Conservation (phyloP, 148 eudicot species). For the Drosera capensis region DNA sequence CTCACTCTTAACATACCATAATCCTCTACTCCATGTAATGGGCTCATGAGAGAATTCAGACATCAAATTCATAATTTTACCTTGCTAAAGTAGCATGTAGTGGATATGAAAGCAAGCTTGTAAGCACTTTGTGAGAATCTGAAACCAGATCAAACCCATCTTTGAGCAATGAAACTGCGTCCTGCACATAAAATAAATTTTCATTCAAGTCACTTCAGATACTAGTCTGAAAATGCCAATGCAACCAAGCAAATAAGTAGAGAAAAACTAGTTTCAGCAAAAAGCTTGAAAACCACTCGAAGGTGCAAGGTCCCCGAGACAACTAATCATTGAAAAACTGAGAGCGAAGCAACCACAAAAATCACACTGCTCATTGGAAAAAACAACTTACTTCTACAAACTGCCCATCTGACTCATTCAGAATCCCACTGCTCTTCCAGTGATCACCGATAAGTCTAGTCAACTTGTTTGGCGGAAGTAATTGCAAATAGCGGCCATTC, state of each 20-base stretch:
- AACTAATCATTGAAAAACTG: too few relatives aligned
- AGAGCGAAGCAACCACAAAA: too few relatives aligned
- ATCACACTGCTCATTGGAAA: too few relatives aligned
- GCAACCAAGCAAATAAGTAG: too few relatives aligned
- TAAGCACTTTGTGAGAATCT: constrained; percentile 58
- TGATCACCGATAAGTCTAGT: constrained; percentile 49
- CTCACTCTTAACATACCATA: too few relatives aligned
- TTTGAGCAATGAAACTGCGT: constrained; percentile 59
- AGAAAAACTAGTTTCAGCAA: too few relatives aligned
- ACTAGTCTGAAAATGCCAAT: too few relatives aligned
- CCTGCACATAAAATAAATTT: constrained; percentile 35
- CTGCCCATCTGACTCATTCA: constrained; percentile 46
- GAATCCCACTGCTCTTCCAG: constrained; percentile 65
- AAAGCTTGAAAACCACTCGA: too few relatives aligned
- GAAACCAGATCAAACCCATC: constrained; percentile 72
- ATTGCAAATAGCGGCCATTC: constrained; percentile 89
- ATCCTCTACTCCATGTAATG: too few relatives aligned
- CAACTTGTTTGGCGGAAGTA: constrained; percentile 61
- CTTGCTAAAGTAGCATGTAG: constrained; percentile 55
- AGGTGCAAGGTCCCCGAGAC: too few relatives aligned
- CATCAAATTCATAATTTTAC: constrained; percentile 14
- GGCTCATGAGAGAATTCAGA: too few relatives aligned
- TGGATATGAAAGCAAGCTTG: constrained; percentile 67
- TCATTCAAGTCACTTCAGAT: too few relatives aligned
- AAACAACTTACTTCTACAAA: constrained; percentile 52